Conservation (phyloP, 805 yeast species). For the Lachancea quebecensis region DNA sequence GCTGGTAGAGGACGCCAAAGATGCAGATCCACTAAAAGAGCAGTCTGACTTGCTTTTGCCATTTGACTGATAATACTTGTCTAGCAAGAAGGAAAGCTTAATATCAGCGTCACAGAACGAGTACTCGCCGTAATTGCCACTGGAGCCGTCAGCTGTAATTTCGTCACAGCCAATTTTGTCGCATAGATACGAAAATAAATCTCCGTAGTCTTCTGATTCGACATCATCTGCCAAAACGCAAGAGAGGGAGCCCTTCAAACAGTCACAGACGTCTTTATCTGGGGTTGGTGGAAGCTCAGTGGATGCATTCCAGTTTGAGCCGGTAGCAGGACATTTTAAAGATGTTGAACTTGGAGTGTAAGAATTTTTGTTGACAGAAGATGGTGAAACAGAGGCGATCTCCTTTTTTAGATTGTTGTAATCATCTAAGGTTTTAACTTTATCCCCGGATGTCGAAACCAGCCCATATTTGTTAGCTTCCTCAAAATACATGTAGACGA, state of each 20-base stretch:
- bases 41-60: constrained; percentile 42
- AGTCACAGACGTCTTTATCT: constrained; percentile 48
- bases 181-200: constrained; percentile 48
- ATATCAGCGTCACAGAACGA: constrained; percentile 62
- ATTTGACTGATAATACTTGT: constrained; percentile 46
- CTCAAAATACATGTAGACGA: constrained; percentile 70
- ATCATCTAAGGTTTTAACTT: constrained; percentile 49
- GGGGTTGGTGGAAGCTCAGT: constrained; percentile 67
- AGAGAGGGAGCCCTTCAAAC: constrained; percentile 42
- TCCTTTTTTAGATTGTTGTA: constrained; percentile 50
- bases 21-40: constrained; percentile 56
- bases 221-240: constrained; percentile 45
- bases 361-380: constrained; percentile 33
- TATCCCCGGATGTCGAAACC: constrained; percentile 40
- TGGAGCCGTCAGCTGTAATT: constrained; percentile 48
- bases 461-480: constrained; percentile 64
- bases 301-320: constrained; percentile 50
- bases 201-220: constrained; percentile 44
- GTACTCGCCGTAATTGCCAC: constrained; percentile 58
- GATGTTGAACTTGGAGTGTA: constrained; percentile 34
- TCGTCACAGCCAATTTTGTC: constrained; percentile 48
- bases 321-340: constrained; percentile 50
- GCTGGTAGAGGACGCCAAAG: constrained; percentile 38
- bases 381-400: constrained; percentile 44
- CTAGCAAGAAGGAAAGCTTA: constrained; percentile 50